Percentiles rank a stretch among this genome's conserved stretches.
phyloP scores from a whole-genome alignment of 2,329 filamentous ascomycete genomes.

The Aureobasidium vineae region DNA sequence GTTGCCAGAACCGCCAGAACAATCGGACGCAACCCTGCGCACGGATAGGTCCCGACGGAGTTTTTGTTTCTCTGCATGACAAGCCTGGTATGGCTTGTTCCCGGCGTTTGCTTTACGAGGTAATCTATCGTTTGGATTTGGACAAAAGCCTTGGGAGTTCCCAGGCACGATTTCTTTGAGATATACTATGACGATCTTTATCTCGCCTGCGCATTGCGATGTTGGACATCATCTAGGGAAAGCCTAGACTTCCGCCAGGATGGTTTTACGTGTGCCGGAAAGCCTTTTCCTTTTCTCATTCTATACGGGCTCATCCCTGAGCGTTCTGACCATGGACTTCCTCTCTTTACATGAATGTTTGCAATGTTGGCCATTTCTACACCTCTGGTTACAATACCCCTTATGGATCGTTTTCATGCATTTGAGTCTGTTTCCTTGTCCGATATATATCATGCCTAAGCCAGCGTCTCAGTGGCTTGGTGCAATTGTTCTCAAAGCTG shows the following conservation, averaged over 20 bases:
- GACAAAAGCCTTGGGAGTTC: background rate
- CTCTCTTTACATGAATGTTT: background rate
- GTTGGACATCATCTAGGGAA: background rate
- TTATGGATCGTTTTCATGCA: background rate
- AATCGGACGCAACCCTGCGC: background rate
- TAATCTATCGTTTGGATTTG: conserved; percentile 1
- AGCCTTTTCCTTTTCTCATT: background rate
- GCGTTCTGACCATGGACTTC: background rate
- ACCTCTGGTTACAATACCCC: background rate
- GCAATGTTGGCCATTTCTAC: conserved; percentile 3
- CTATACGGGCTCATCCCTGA: background rate
- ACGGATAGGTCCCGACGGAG: background rate
- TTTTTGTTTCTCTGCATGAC: conserved; percentile 9
- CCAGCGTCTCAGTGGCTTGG: background rate
- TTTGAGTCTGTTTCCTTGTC: background rate
- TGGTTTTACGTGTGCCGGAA: background rate
- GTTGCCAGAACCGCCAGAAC: background rate
- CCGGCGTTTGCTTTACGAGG: conserved; percentile 19
- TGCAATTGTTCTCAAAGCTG: conserved; percentile 32
- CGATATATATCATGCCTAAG: background rate
- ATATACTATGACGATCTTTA: conserved; percentile 1
- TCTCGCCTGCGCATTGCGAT: background rate
- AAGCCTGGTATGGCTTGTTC: conserved; percentile 10
- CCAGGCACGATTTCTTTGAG: conserved; percentile 16
- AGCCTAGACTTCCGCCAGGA: background rate